phyloP scores from a whole-genome alignment of 768 basidiomycete species.

The Cystobasidiopsis lactophilus region DNA sequence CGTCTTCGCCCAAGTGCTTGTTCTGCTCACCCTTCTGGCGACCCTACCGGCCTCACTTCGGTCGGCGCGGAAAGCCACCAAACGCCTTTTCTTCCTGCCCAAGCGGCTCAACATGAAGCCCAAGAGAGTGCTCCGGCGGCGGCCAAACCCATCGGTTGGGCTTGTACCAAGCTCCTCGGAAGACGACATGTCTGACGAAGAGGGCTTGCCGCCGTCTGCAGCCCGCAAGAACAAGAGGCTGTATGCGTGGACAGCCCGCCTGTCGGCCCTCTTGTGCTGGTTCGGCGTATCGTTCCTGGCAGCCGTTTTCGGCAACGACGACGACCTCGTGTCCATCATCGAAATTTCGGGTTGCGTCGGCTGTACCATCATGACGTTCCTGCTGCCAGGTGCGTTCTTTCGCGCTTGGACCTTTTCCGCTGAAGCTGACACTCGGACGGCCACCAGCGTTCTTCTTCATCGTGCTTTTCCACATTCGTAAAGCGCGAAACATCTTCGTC shows the following conservation, averaged over 20 bases:
- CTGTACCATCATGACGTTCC: conserved; percentile 7
- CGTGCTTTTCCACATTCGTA: conserved; percentile 57
- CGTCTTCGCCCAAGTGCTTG: conserved; percentile 5
- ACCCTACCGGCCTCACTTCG: background rate
- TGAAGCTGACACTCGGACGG: background rate
- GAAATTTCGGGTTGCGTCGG: conserved; percentile 6
- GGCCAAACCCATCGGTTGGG: too few relatives aligned
- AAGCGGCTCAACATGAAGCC: background rate
- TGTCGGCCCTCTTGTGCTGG: conserved; percentile 6
- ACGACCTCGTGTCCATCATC: conserved; percentile 3
- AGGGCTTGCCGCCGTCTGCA: background rate
- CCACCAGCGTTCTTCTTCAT: conserved; percentile 56
- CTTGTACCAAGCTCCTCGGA: background rate
- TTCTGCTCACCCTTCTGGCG: conserved; percentile 8
- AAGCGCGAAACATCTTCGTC: conserved; percentile 62
- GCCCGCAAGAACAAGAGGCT: too few relatives aligned
- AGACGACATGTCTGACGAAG: background rate
- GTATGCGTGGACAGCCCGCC: background rate
- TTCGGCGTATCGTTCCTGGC: background rate
- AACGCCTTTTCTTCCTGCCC: background rate
- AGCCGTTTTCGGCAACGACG: background rate
- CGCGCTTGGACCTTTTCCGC: background rate
- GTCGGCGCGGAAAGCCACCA: background rate
- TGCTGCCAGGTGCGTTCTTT: conserved; percentile 10
- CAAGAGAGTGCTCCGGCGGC: background rate